Percentiles rank a stretch among this genome's conserved stretches.
phyloP scores from a whole-genome alignment of 495 filamentous ascomycete genomes.

The Hypoxylon lenormandii region DNA sequence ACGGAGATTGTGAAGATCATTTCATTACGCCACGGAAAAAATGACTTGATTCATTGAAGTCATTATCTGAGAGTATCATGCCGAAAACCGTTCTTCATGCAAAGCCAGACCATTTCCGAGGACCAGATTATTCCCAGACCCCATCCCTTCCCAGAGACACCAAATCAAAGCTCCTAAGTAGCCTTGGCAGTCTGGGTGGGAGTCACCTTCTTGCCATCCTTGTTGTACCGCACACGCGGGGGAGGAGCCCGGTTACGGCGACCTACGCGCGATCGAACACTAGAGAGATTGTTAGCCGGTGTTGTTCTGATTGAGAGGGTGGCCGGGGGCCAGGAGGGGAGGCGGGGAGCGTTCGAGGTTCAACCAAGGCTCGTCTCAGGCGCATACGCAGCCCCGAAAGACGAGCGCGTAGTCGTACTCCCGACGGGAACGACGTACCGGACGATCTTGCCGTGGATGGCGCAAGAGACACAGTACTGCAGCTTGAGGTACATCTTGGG shows the following conservation, averaged over 20 bases:
- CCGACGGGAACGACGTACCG: conserved; percentile 76
- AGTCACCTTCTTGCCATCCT: conserved; percentile 99
- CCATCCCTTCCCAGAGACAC: conserved; percentile 46
- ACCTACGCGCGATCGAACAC: conserved; percentile 96
- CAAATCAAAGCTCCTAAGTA: conserved; percentile 43
- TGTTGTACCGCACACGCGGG: conserved; percentile 98
- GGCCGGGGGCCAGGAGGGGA: conserved; percentile 11
- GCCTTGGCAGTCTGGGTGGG: conserved; percentile 76
- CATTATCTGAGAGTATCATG: conserved; percentile 51
- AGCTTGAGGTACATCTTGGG: conserved; percentile 99
- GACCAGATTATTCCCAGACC: conserved; percentile 47
- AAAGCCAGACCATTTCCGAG: conserved; percentile 49
- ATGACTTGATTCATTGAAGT: conserved; percentile 51
- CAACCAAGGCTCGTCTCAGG: conserved; percentile 72
- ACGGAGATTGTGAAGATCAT: neutral
- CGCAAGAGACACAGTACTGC: conserved; percentile 99
- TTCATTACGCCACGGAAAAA: conserved; percentile 41
- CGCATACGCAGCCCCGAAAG: conserved; percentile 56
- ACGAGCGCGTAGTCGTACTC: conserved; percentile 50
- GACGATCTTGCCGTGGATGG: conserved; percentile 99
- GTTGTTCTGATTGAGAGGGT: conserved; percentile 7
- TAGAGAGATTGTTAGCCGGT: conserved; percentile 61
- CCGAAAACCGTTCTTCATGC: conserved; percentile 49
- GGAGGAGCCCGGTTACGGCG: conserved; percentile 99
- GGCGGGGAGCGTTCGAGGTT: conserved; percentile 56